Percentiles rank a stretch among this genome's conserved stretches.
phyloP scores from a whole-genome alignment of 352 stramenopile species.

The Pythium phragmiticola region DNA sequence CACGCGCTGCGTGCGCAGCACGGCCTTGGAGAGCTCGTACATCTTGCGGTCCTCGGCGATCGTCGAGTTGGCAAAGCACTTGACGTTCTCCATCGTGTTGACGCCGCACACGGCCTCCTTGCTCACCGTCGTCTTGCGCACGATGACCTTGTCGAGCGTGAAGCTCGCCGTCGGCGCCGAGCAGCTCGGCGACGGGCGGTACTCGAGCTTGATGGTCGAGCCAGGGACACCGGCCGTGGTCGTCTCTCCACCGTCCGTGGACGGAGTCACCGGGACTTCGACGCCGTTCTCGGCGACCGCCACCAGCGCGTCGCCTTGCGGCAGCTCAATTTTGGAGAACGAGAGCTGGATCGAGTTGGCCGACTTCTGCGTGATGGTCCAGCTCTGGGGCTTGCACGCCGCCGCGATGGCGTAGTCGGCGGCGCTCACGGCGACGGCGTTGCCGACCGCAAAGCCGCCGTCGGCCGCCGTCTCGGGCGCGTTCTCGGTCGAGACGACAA shows the following conservation, averaged over 20 bases:
- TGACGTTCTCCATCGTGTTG: conserved; percentile 62
- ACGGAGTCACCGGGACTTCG: conserved; percentile 26
- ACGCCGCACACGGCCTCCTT: conserved; percentile 53
- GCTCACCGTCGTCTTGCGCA: conserved; percentile 35
- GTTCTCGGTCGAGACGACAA: conserved; percentile 20
- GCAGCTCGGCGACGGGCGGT: conserved; percentile 32
- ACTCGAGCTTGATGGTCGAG: conserved; percentile 41
- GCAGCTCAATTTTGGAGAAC: conserved; percentile 36
- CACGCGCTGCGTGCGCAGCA: conserved; percentile 49
- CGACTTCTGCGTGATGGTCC: conserved; percentile 49
- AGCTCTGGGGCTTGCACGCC: conserved; percentile 39
- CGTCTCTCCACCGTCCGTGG: conserved; percentile 27
- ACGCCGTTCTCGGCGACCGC: conserved; percentile 37
- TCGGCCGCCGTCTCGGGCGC: conserved; percentile 24
- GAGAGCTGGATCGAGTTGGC: conserved; percentile 40
- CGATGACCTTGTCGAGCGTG: conserved; percentile 18
- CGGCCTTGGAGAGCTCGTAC: conserved; percentile 39
- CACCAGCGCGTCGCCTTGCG: conserved; percentile 38
- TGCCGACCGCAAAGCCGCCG: conserved; percentile 40
- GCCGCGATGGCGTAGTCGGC: conserved; percentile 38
- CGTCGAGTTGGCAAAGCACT: conserved; percentile 35
- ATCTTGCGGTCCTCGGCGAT: conserved; percentile 37
- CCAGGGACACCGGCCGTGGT: conserved; percentile 35
- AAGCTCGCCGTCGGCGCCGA: conserved; percentile 34
- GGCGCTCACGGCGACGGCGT: conserved; percentile 31